Evolutionary conservation across 345 rosid species (phyloP).

Genomic region (Melaleuca alternifolia): DNA sequence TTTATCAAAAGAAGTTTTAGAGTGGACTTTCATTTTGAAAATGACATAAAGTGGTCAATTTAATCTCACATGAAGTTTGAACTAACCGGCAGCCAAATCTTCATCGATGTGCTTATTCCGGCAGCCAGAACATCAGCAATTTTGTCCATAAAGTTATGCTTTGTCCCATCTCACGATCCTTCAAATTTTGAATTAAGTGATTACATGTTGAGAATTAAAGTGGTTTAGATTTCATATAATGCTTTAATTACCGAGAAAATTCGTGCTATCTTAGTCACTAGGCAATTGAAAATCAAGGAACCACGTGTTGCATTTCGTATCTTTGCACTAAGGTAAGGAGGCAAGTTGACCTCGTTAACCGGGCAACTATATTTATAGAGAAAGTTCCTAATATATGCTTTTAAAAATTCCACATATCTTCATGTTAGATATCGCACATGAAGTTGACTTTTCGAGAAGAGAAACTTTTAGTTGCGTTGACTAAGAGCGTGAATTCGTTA

Average conservation of each 20-base stretch:
- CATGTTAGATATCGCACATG: not conserved
- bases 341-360: not conserved
- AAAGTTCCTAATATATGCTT: not conserved
- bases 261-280: not conserved
- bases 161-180: not conserved
- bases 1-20: not conserved
- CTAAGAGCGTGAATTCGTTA: not conserved
- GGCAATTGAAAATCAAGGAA: not conserved
- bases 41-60: not conserved
- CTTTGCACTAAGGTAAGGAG: not conserved
- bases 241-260: not conserved
- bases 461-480: not conserved
- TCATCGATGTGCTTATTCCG: accelerated
- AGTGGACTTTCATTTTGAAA: not conserved
- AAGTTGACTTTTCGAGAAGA: not conserved
- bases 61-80: not conserved
- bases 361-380: not conserved
- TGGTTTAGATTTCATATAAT: not conserved
- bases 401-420: not conserved
- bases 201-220: accelerated
- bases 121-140: not conserved
- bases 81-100: not conserved
- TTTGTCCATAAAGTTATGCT: not conserved
- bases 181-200: not conserved
- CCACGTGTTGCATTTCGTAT: not conserved